phyloP scores from a whole-genome alignment of 2,329 filamentous ascomycete species.

The Orbilia blumenaviensis region DNA sequence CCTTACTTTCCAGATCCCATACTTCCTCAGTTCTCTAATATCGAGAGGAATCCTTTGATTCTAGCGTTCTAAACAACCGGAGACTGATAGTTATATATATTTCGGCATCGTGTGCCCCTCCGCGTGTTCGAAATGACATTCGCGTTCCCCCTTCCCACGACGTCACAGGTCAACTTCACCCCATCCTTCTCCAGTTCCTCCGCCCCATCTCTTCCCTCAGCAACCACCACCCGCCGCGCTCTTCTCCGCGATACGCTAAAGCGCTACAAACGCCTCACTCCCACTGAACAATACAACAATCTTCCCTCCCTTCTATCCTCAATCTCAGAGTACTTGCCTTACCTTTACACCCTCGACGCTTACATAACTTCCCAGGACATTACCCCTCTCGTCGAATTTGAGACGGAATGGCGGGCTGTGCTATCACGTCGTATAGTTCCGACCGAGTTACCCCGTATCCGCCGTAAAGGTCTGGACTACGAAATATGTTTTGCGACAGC shows the following conservation, averaged over 20 bases:
- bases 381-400: slow-evolving; percentile 70
- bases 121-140: slow-evolving; percentile 77
- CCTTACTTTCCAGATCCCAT: neutral
- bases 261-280: slow-evolving; percentile 80
- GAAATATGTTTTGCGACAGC: slow-evolving; percentile 83
- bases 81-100: neutral
- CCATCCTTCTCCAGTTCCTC: slow-evolving; percentile 78
- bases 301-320: slow-evolving; percentile 75
- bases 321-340: slow-evolving; percentile 81
- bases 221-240: slow-evolving; percentile 82
- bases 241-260: slow-evolving; percentile 85
- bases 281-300: slow-evolving; percentile 74
- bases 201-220: slow-evolving; percentile 86
- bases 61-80: neutral
- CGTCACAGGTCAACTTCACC: slow-evolving; percentile 84
- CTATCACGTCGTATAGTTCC: slow-evolving; percentile 73
- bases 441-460: slow-evolving; percentile 72
- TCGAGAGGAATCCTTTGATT: neutral
- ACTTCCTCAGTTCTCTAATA: neutral
- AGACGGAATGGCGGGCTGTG: slow-evolving; percentile 82
- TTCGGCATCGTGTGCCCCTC: neutral
- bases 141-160: slow-evolving; percentile 86
- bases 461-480: slow-evolving; percentile 78
- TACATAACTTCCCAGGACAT: slow-evolving; percentile 50
- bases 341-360: slow-evolving; percentile 78